These are phyloP conservation scores for Umbelopsis vinacea DNA, from an alignment of 192 early-diverging fungal species.

Conservation along the genomic window DNA sequence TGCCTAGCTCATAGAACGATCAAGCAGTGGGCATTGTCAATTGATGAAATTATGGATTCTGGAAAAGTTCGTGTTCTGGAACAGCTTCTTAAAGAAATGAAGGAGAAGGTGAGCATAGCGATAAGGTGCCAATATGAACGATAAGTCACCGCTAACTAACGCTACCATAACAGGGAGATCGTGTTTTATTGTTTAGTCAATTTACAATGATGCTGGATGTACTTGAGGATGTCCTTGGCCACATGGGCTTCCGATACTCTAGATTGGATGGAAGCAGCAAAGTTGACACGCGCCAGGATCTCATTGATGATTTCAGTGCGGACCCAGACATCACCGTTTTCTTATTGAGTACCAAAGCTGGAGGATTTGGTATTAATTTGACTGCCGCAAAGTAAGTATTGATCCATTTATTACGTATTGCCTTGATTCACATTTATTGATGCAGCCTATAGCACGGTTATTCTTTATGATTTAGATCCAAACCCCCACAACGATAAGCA, in stretches of 20 bases:
- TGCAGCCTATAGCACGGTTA: conserved; percentile 53
- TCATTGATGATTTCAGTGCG: conserved; percentile 83
- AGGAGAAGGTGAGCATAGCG: conserved; percentile 41
- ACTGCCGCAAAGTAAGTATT: conserved; percentile 65
- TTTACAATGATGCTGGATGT: conserved; percentile 86
- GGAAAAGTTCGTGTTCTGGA: conserved; percentile 75
- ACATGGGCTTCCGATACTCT: conserved; percentile 52
- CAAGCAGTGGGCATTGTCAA: conserved; percentile 47
- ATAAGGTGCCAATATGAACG: background rate
- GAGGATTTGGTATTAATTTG: conserved; percentile 83
- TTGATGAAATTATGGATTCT: conserved; percentile 69
- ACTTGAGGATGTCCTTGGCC: conserved; percentile 72
- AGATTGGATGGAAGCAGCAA: conserved; percentile 74
- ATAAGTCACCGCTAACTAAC: background rate
- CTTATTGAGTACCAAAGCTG: conserved; percentile 78
- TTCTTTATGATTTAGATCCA: conserved; percentile 80
- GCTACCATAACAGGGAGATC: conserved; percentile 44
- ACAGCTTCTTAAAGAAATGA: conserved; percentile 55
- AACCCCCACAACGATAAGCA: conserved; percentile 88
- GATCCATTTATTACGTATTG: background rate
- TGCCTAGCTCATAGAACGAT: conserved; percentile 61
- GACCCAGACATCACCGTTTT: conserved; percentile 60
- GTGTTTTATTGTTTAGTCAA: conserved; percentile 84
- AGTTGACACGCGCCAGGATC: conserved; percentile 67
- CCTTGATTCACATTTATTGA: background rate